These are phyloP conservation scores for Cyberlindnera mrakii DNA, from an alignment of 805 yeast genomes.

Conservation along the genomic window DNA sequence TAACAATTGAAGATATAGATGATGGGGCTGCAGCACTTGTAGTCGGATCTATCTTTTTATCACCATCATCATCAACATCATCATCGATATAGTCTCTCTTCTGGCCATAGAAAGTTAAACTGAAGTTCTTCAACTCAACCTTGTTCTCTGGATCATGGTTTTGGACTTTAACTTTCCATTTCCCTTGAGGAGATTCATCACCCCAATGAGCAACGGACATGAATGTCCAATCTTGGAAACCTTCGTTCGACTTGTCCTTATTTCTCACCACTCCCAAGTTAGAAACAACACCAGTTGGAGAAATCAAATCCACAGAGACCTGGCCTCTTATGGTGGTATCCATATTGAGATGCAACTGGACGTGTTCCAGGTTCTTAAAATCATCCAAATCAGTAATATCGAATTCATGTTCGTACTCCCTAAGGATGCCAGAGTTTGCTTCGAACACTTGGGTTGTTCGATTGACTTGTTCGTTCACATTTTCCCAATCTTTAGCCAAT, in stretches of 20 bases:
- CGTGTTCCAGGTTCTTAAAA: conserved; percentile 74
- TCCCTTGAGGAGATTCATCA: conserved; percentile 74
- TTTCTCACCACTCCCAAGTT: conserved; percentile 65
- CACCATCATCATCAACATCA: conserved; percentile 33
- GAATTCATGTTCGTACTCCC: conserved; percentile 31
- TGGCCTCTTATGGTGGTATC: conserved; percentile 63
- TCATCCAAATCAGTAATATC: conserved; percentile 51
- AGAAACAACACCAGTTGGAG: conserved; percentile 74
- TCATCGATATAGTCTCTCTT: conserved; percentile 39
- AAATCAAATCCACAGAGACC: conserved; percentile 54
- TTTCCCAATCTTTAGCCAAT: conserved; percentile 67
- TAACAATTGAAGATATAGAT: conserved; percentile 3
- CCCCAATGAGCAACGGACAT: conserved; percentile 99
- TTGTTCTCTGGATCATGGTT: conserved; percentile 33
- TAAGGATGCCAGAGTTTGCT: conserved; percentile 6
- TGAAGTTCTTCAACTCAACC: conserved; percentile 59
- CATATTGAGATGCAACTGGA: conserved; percentile 73
- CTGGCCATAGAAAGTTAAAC: conserved; percentile 73
- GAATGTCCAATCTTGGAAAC: conserved; percentile 82
- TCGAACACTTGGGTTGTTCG: conserved; percentile 13
- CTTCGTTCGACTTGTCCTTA: conserved; percentile 48
- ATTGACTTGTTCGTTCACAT: conserved; percentile 93
- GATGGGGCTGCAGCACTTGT: conserved; percentile 1
- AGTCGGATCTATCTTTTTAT: neutral
- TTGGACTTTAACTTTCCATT: conserved; percentile 71